These are phyloP conservation scores for Reticulascus tulasneorum DNA, from an alignment of 2,329 filamentous ascomycete genomes.

Conservation along the genomic window DNA sequence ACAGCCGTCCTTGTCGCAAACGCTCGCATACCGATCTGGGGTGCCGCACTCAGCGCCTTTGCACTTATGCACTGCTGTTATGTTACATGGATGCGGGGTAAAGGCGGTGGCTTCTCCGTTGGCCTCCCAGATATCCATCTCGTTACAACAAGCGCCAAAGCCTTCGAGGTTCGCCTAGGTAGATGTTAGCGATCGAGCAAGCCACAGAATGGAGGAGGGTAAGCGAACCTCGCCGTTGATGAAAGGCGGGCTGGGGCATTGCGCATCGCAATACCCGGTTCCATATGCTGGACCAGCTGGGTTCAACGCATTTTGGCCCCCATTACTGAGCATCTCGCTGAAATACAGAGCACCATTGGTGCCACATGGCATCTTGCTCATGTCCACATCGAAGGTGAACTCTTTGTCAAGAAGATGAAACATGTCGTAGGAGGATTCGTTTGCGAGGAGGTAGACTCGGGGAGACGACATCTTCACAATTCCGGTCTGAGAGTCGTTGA, in stretches of 20 bases:
- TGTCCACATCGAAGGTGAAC: slow-evolving; percentile 62
- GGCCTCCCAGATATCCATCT: slow-evolving; percentile 67
- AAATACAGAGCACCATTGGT: slow-evolving; percentile 65
- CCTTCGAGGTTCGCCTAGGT: slow-evolving; percentile 49
- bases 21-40: slow-evolving; percentile 42
- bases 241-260: slow-evolving; percentile 44
- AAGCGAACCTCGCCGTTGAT: slow-evolving; percentile 38
- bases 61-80: slow-evolving; percentile 37
- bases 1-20: slow-evolving; percentile 35
- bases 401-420: slow-evolving; percentile 57
- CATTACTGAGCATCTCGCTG: slow-evolving; percentile 59
- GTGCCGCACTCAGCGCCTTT: slow-evolving; percentile 20
- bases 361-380: slow-evolving; percentile 60
- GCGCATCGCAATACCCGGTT: slow-evolving; percentile 57
- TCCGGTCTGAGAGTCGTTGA: slow-evolving; percentile 20
- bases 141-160: slow-evolving; percentile 60
- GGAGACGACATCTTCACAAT: slow-evolving; percentile 31
- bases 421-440: slow-evolving; percentile 52
- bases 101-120: slow-evolving; percentile 54
- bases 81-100: slow-evolving; percentile 56
- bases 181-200: slow-evolving; percentile 15
- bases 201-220: slow-evolving; percentile 25
- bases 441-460: slow-evolving; percentile 54
- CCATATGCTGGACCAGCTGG: slow-evolving; percentile 56
- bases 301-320: slow-evolving; percentile 49